A percentile compares a stretch with the other conserved stretches of the same genome.
Conservation (phyloP, 768 basidiomycete genomes). For the Tricholoma terreum region DNA sequence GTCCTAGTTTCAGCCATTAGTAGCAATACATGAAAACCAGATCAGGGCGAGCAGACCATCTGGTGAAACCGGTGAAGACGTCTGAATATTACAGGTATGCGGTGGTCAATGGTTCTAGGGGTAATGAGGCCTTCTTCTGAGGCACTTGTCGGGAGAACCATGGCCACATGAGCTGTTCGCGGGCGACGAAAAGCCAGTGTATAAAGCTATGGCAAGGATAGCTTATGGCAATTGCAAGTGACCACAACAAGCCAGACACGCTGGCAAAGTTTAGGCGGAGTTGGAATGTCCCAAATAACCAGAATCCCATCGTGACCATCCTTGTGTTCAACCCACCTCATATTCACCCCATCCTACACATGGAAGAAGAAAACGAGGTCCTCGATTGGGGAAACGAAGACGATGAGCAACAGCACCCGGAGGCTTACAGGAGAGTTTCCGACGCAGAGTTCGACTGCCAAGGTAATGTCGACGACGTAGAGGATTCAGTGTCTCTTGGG, state of each 20-base stretch:
- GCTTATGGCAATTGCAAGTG: too few species aligned
- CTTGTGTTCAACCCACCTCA: constrained; percentile 13
- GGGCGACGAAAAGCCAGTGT: constrained; percentile 40
- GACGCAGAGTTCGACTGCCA: constrained; percentile 17
- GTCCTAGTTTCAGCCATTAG: constrained; percentile 52
- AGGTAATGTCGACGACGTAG: constrained; percentile 50
- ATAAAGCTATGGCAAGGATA: too few species aligned
- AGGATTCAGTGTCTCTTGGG: constrained; percentile 66
- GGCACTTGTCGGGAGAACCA: constrained; percentile 39
- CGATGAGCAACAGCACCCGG: constrained; percentile 34
- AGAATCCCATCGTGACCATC: constrained; percentile 7
- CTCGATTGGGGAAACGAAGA: constrained; percentile 66
- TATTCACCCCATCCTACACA: constrained; percentile 24
- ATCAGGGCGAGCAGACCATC: constrained; percentile 56
- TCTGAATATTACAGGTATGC: constrained; percentile 78
- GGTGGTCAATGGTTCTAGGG: constrained; percentile 42
- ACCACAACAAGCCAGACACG: constrained; percentile 14
- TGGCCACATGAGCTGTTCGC: constrained; percentile 29
- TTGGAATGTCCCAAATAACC: constrained; percentile 3
- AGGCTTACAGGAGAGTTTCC: constrained; percentile 16
- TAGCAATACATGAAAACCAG: neutral
- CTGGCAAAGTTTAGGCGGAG: constrained; percentile 16
- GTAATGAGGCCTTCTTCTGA: constrained; percentile 40
- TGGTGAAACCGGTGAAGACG: constrained; percentile 80
- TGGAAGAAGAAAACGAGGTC: constrained; percentile 67